Base-by-base conservation (phyloP, 257 asterid species). In the Capsicum chinense region DNA sequence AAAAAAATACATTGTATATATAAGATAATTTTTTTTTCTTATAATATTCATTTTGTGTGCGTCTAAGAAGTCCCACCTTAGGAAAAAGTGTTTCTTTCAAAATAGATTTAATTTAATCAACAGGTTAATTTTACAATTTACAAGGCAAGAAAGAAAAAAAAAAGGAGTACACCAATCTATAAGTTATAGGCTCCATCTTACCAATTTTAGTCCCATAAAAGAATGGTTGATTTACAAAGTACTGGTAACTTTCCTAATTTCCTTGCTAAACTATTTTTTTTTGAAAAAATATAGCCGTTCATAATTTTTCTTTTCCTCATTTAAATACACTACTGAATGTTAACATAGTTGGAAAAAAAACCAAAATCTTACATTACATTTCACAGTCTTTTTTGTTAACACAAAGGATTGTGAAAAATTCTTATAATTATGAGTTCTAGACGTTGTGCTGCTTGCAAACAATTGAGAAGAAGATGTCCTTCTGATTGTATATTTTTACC, bases 361-460 rank as follows among this genome's bases (percentile, higher is more conserved):
- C 1, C 5, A 42, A 13, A 37, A 83, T 83, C 57, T 56, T 11
- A 56, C 81, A 56, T 9, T 83, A 69, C 59, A 83, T 59, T 80
- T 57, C 35, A 10, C 58, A 10, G 42, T 58, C 14, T 39, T 80
- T 68, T 68, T 7, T 9, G 4, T 73, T n/a, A 19, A 14, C 48
- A 76, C 17, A 76, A 76, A 52, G 68, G 57, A 83, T 83, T 68
- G 17, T 21, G 1, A 56, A 83, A 39, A 35, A 83, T 83, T 83
- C 80, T 56, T 50, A 76, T 2, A 39, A 39, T 52, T 21, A 88
- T 88, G 88, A 82, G 68, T 84, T 84, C 85, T 10, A 57, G 56
- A 47, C 90, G 88, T 19, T 89, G 89, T 82, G 90, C 90, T 52
- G 91, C 89, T n/a, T 85, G 90, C 52, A 89, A 83, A 13, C 86